Evolutionary conservation across 805 yeast genomes (phyloP), one percentile per base, ranked within the genome.

Genomic region (Jamesozyma jinghongensis): DNA sequence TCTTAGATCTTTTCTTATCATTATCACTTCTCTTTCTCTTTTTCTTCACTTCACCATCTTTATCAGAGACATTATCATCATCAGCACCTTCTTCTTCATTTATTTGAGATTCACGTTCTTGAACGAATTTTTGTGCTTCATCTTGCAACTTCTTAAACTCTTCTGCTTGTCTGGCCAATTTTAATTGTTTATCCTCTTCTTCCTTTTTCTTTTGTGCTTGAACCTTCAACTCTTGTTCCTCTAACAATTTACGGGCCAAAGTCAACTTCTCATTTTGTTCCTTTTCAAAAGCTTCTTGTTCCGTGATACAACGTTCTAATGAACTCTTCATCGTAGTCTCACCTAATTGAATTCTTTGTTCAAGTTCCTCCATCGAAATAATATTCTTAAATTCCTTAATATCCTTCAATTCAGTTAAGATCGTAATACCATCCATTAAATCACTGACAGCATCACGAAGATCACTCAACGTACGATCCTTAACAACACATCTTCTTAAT

Each of bases 271-370:
- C 68, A 39, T 73, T 71, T 40, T 75, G 68, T 42, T 73, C 70
- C 14, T 59, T 59, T 43, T 85, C 88, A 59, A 71, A 79, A 46
- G 73, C 80, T 48, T 70, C 68, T 48, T 92, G 96, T 49, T 85
- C 90, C 19, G 72, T 76, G 38, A 82, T 65, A 22, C 80, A 75
- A 44, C 80, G 74, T 49, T 74, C 82, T 48, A 92, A 70, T 56
- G 87, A 81, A 43, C 75, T 78, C 46, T 74, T 68, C 57, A 87
- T 69, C 0, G 95, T 83, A 42, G 79, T 75, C 37, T 77, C 71
- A 57, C 95, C 96, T 73, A 86, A 74, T 49, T 75, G 74, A n/a
- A 92, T 90, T 64, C 97, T 79, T 50, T 87, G 81, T 53, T 79
- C 81, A 50, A 92, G 68, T 47, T 88, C 96, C 16, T 76, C 76